Conservation (phyloP, 1,284 basidiomycete species). For the Sporisorium reilianum region DNA sequence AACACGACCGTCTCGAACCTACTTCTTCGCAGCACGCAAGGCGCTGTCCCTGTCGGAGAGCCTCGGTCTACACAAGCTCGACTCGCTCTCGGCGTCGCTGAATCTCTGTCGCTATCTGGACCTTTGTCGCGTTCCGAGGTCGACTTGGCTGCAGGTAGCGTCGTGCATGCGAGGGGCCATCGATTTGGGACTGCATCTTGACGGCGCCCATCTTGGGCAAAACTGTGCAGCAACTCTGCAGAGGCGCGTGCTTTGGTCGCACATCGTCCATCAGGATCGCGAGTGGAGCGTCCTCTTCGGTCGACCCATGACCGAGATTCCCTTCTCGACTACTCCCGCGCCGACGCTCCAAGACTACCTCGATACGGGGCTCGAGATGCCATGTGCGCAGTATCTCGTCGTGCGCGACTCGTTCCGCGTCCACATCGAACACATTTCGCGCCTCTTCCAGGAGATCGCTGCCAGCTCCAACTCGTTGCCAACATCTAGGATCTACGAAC, state of each 20-base stretch:
- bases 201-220: constrained; percentile 37
- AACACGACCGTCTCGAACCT: constrained; percentile 36
- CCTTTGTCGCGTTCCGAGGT: constrained; percentile 40
- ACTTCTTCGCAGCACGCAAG: constrained; percentile 47
- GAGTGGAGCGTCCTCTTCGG: constrained; percentile 49
- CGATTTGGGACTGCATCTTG: constrained; percentile 38
- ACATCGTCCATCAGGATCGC: constrained; percentile 45
- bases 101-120: constrained; percentile 46
- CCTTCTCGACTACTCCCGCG: constrained; percentile 31
- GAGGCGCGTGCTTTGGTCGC: constrained; percentile 42
- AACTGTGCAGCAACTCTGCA: constrained; percentile 34
- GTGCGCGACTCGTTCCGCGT: constrained; percentile 38
- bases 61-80: constrained; percentile 42
- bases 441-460: constrained; percentile 45
- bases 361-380: constrained; percentile 28
- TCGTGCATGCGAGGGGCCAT: constrained; percentile 48
- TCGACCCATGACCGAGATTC: constrained; percentile 46
- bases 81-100: constrained; percentile 41
- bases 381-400: constrained; percentile 44
- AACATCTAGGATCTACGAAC: constrained; percentile 27
- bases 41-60: constrained; percentile 43
- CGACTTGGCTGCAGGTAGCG: constrained; percentile 44
- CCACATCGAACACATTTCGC: constrained; percentile 38
- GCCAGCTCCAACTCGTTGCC: constrained; percentile 39
- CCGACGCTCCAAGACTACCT: constrained; percentile 39